These are phyloP conservation scores for Pseudomassariella vexata DNA, from an alignment of 2,329 filamentous ascomycete species.

Conservation along the genomic window DNA sequence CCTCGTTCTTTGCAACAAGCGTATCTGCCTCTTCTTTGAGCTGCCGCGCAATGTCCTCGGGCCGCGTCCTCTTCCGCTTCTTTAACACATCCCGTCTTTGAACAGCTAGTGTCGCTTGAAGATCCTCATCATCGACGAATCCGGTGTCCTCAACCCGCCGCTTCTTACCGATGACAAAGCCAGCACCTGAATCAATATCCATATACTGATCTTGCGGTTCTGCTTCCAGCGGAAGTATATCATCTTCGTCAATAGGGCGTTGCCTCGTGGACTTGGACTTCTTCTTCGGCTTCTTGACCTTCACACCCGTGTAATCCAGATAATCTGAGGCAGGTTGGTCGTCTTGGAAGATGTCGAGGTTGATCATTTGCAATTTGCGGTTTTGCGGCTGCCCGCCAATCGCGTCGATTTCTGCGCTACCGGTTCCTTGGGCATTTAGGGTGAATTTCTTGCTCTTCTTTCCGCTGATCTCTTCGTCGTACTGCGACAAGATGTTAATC, in stretches of 20 bases:
- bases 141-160: constrained; percentile 58
- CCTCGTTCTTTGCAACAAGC: constrained; percentile 43
- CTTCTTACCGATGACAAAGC: constrained; percentile 49
- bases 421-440: constrained; percentile 70
- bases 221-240: constrained; percentile 43
- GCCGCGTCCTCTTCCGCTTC: constrained; percentile 81
- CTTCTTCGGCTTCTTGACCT: constrained; percentile 92
- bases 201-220: constrained; percentile 48
- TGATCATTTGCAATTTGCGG: constrained; percentile 66
- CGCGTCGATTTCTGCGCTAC: constrained; percentile 57
- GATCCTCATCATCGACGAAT: constrained; percentile 86
- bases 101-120: constrained; percentile 79
- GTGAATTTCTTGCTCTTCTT: constrained; percentile 88
- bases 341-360: constrained; percentile 58
- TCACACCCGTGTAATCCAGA: constrained; percentile 77
- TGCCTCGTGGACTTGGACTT: constrained; percentile 72
- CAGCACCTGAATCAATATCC: constrained; percentile 65
- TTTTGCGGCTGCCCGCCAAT: constrained; percentile 47
- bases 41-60: constrained; percentile 81
- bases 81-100: constrained; percentile 81
- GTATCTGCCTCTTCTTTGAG: constrained; percentile 59
- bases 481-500: constrained; percentile 73
- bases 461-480: constrained; percentile 90
- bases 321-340: constrained; percentile 78
- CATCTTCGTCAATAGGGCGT: constrained; percentile 60